Percentiles rank a stretch among this genome's conserved stretches.
Conservation (phyloP, 2,329 filamentous ascomycete species). For the Hymenotorrendiella dingleyae region DNA sequence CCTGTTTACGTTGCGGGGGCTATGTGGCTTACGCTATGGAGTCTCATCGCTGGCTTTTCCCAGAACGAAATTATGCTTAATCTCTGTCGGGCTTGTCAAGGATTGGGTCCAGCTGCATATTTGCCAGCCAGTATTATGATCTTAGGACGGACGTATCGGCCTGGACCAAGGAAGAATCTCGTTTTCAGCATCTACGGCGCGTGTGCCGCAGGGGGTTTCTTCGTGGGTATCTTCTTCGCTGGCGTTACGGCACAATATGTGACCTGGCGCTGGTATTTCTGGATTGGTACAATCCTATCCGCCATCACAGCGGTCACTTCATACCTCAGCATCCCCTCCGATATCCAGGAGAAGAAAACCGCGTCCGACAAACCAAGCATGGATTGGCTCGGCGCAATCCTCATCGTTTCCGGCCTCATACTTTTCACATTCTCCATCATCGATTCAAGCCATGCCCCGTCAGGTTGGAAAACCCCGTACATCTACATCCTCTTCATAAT, state of each 20-base stretch:
- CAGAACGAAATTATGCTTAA: conserved; percentile 64
- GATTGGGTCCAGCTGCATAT: conserved; percentile 67
- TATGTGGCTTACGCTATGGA: conserved; percentile 63
- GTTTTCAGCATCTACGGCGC: conserved; percentile 54
- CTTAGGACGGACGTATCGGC: conserved; percentile 58
- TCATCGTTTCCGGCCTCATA: conserved; percentile 59
- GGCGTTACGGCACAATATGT: conserved; percentile 54
- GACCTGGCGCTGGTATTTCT: conserved; percentile 64
- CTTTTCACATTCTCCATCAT: conserved; percentile 72
- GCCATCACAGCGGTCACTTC: conserved; percentile 41
- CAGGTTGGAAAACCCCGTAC: conserved; percentile 69
- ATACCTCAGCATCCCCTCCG: conserved; percentile 44
- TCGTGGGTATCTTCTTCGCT: conserved; percentile 57
- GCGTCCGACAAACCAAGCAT: conserved; percentile 42
- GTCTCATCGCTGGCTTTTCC: conserved; percentile 64
- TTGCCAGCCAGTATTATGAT: conserved; percentile 63
- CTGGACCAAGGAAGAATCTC: conserved; percentile 63
- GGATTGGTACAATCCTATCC: conserved; percentile 51
- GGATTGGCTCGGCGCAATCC: conserved; percentile 61
- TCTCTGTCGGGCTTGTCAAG: conserved; percentile 67
- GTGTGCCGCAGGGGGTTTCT: conserved; percentile 50
- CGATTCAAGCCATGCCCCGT: conserved; percentile 60
- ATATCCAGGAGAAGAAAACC: conserved; percentile 33
- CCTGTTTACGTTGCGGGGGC: conserved; percentile 54
- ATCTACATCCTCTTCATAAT: conserved; percentile 59